phyloP scores from a whole-genome alignment of 495 filamentous ascomycete species.

The Hypoxylon crocopeplum region DNA sequence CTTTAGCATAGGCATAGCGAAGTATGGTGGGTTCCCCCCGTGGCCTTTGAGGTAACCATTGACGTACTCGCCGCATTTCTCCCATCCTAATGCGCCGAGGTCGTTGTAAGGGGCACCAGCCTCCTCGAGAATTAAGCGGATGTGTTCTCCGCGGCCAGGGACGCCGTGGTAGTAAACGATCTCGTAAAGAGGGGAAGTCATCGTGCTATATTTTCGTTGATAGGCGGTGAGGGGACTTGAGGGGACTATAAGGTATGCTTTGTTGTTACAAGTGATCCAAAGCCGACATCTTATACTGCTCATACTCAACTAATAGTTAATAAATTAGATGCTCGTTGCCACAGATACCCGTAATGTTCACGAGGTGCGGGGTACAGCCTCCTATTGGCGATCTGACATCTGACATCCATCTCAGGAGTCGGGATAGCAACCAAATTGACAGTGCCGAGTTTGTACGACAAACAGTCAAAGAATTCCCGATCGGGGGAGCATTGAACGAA shows the following conservation, averaged over 20 bases:
- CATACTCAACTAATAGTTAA: neutral
- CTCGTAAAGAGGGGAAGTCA: slow-evolving; percentile 51
- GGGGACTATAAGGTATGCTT: slow-evolving; percentile 23
- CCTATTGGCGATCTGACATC: slow-evolving; percentile 1
- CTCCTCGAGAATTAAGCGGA: slow-evolving; percentile 64
- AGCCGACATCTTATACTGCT: neutral
- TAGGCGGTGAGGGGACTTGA: slow-evolving; percentile 55
- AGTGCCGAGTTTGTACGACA: too few species aligned
- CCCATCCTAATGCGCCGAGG: slow-evolving; percentile 7
- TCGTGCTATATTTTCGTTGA: slow-evolving; percentile 59
- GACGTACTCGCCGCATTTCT: slow-evolving; percentile 8
- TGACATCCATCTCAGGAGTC: too few species aligned
- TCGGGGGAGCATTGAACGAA: too few species aligned
- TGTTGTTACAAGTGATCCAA: neutral
- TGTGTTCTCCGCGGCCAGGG: slow-evolving; percentile 63
- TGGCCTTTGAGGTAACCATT: slow-evolving; percentile 3
- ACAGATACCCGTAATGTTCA: slow-evolving; percentile 1
- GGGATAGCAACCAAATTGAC: too few species aligned
- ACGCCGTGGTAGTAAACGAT: slow-evolving; percentile 62
- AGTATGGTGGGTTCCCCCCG: slow-evolving; percentile 52
- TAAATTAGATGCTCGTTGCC: neutral
- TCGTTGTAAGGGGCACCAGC: slow-evolving; percentile 30
- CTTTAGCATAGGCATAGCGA: slow-evolving; percentile 58
- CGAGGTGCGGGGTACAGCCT: neutral
- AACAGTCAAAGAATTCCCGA: too few species aligned